phyloP scores from a whole-genome alignment of 306 rosid species.

The Lablab purpureus region DNA sequence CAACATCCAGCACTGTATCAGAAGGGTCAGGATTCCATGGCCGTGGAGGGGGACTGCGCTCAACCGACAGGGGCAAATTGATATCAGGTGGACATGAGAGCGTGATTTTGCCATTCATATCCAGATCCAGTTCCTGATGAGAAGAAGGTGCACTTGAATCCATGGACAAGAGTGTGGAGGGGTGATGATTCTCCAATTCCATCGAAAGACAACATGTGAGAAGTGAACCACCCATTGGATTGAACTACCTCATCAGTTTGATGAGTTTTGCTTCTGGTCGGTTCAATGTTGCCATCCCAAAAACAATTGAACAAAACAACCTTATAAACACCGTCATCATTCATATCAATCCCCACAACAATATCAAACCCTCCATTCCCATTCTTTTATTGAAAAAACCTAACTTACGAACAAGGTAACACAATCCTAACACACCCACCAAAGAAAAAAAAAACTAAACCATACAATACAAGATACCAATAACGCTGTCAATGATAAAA shows the following conservation, averaged over 20 bases:
- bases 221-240: conserved; percentile 62
- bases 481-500: not conserved
- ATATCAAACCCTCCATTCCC: conserved; percentile 69
- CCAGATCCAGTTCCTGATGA: conserved; percentile 66
- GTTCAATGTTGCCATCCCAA: conserved; percentile 58
- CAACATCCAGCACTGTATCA: conserved; percentile 58
- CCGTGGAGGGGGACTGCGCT: conserved; percentile 66
- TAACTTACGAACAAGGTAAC: conserved; percentile 60
- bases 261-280: conserved; percentile 51
- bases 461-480: not conserved
- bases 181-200: conserved; percentile 57
- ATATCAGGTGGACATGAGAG: conserved; percentile 68
- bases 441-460: not conserved
- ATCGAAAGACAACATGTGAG: conserved; percentile 56
- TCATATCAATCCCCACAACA: conserved; percentile 63
- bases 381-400: conserved; percentile 32
- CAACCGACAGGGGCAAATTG: conserved; percentile 64
- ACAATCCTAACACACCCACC: conserved; percentile 55
- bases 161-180: conserved; percentile 67
- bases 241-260: conserved; percentile 49
- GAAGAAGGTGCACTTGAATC: conserved; percentile 61
- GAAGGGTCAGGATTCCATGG: conserved; percentile 59
- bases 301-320: conserved; percentile 60
- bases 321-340: conserved; percentile 56
- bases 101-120: conserved; percentile 57